These are phyloP conservation scores for Coleophoma crateriformis DNA, from an alignment of 2,329 filamentous ascomycete species.

Conservation along the genomic window DNA sequence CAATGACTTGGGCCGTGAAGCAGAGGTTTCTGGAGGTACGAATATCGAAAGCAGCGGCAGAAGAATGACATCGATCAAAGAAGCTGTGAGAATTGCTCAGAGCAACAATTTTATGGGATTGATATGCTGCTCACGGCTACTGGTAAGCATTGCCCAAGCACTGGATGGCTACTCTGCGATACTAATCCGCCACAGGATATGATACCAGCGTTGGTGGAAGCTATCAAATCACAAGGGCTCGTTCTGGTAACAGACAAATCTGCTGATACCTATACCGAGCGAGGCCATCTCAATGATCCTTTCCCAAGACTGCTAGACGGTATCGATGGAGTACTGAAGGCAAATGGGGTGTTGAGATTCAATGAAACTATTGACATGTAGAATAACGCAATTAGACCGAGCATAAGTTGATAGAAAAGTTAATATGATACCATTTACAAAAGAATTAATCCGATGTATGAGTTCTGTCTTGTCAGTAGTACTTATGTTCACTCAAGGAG, in stretches of 20 bases:
- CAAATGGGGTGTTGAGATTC: conserved; percentile 84
- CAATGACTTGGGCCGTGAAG: conserved; percentile 76
- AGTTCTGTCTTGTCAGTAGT: too few species aligned
- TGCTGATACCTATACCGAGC: conserved; percentile 31
- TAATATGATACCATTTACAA: too few species aligned
- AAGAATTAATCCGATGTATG: too few species aligned
- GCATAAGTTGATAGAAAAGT: too few species aligned
- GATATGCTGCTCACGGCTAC: conserved; percentile 78
- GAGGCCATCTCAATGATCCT: conserved; percentile 35
- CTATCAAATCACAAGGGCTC: conserved; percentile 89
- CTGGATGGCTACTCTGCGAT: background rate
- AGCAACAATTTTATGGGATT: conserved; percentile 98
- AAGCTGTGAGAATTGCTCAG: conserved; percentile 86
- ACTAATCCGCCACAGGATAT: conserved; percentile 61
- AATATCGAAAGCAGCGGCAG: conserved; percentile 50
- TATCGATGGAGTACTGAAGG: conserved; percentile 80
- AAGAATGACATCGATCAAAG: conserved; percentile 82
- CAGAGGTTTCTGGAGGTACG: conserved; percentile 23
- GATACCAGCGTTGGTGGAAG: conserved; percentile 85
- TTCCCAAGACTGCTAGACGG: conserved; percentile 67
- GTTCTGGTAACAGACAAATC: conserved; percentile 88
- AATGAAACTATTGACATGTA: conserved; percentile 82
- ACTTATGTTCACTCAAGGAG: too few species aligned
- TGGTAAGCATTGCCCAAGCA: conserved; percentile 52
- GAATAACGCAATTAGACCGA: background rate